Conservation (phyloP, 805 yeast species). For the Priceomyces castillae region DNA sequence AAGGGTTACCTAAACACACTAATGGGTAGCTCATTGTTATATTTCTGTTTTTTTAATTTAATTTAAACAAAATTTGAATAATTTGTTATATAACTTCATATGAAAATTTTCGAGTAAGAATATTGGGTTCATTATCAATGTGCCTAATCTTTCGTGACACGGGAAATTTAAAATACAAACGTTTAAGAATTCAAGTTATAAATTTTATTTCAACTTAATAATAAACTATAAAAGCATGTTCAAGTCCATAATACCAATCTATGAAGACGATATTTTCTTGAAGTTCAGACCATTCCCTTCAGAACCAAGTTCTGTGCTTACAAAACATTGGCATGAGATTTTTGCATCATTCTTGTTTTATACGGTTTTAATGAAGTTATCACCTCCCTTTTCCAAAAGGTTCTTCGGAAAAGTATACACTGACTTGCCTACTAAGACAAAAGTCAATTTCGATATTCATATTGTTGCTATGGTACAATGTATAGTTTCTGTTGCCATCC, state of each 20-base stretch:
- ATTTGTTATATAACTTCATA: too few species aligned
- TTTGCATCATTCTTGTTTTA: slow-evolving; percentile 59
- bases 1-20: slow-evolving; percentile 89
- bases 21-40: slow-evolving; percentile 58
- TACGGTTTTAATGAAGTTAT: slow-evolving; percentile 47
- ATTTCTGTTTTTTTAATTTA: neutral
- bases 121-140: neutral
- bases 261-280: slow-evolving; percentile 42
- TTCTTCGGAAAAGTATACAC: slow-evolving; percentile 58
- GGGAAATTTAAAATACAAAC: neutral
- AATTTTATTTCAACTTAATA: neutral
- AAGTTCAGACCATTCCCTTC: slow-evolving; percentile 46
- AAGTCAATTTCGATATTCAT: slow-evolving; percentile 84
- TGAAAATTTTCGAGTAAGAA: too few species aligned
- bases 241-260: slow-evolving; percentile 19
- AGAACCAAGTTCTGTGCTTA: slow-evolving; percentile 39
- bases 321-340: slow-evolving; percentile 76
- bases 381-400: slow-evolving; percentile 49
- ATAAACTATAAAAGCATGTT: neutral
- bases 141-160: neutral
- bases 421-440: slow-evolving; percentile 41
- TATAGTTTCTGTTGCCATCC: slow-evolving; percentile 54
- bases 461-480: slow-evolving; percentile 86
- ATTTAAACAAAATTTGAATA: too few species aligned
- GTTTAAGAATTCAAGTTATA: too few species aligned